Conservation (phyloP, 129 eudicot species). For the Escallonia herrerae region DNA sequence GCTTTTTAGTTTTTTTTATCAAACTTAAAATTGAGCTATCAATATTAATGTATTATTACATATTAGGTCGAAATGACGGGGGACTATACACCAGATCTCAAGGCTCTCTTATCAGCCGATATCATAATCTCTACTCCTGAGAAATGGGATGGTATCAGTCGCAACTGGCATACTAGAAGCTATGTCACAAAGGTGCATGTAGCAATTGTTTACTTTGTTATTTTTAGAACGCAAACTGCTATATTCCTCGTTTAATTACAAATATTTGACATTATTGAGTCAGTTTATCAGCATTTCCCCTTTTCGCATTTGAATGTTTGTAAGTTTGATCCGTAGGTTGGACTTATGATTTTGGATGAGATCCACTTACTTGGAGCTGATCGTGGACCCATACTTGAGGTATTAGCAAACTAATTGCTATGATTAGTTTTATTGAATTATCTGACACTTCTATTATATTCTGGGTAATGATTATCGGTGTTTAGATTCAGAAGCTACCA, state of each 20-base stretch:
- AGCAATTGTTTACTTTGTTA: conserved; percentile 1
- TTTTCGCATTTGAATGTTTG: background rate
- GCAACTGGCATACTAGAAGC: conserved; percentile 95
- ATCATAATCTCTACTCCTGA: conserved; percentile 98
- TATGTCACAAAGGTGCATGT: conserved; percentile 79
- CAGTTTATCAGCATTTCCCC: background rate
- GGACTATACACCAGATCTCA: conserved; percentile 88
- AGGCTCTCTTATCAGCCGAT: conserved; percentile 90
- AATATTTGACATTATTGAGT: background rate
- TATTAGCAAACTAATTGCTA: conserved; percentile 24
- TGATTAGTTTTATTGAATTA: background rate
- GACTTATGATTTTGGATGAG: conserved; percentile 94
- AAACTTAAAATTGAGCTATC: conserved; percentile 1
- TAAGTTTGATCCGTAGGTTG: conserved; percentile 53
- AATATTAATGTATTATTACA: conserved; percentile 17
- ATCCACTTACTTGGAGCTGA: conserved; percentile 98
- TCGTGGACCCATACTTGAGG: conserved; percentile 99
- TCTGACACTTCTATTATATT: too few species aligned
- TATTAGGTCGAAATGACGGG: conserved; percentile 98
- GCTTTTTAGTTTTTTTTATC: conserved; percentile 3
- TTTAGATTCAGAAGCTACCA: too few species aligned
- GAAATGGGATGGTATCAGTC: conserved; percentile 99
- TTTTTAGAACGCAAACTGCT: background rate
- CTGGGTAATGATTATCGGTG: too few species aligned
- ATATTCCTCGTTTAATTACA: background rate